These are phyloP conservation scores for Leccinum imitatum DNA, from an alignment of 768 basidiomycete genomes.

Conservation along the genomic window DNA sequence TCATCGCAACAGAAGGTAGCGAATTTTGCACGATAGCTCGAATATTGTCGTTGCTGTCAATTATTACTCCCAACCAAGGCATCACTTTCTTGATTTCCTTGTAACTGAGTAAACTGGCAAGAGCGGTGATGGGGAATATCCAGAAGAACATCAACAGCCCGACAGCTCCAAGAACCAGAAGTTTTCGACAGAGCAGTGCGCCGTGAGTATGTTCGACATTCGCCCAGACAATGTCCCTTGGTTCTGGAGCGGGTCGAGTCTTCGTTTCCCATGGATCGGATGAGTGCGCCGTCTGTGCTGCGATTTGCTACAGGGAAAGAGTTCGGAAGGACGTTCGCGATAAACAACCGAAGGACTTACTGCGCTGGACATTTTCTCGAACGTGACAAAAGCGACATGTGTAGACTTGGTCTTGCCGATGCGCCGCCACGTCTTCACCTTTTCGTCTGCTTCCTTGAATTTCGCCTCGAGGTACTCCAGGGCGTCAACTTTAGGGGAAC, in stretches of 20 bases:
- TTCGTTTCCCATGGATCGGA: constrained; percentile 62
- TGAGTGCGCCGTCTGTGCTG: constrained; percentile 79
- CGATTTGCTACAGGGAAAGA: constrained; percentile 66
- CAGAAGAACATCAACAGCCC: constrained; percentile 82
- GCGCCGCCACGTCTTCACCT: constrained; percentile 71
- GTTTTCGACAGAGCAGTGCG: constrained; percentile 61
- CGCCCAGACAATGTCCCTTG: constrained; percentile 93
- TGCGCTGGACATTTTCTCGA: constrained; percentile 92
- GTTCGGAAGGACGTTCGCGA: neutral
- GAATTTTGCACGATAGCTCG: constrained; percentile 93
- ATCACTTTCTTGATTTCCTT: constrained; percentile 87
- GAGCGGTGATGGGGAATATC: constrained; percentile 85
- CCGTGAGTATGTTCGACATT: constrained; percentile 72
- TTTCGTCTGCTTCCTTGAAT: constrained; percentile 82
- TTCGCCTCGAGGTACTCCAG: constrained; percentile 81
- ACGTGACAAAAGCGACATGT: constrained; percentile 90
- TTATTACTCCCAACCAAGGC: constrained; percentile 85
- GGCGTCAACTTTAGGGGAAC: constrained; percentile 78
- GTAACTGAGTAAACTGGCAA: constrained; percentile 88
- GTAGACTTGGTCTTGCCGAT: constrained; percentile 78
- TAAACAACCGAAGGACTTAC: constrained; percentile 43
- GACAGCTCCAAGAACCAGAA: constrained; percentile 70
- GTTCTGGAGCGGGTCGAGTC: constrained; percentile 85
- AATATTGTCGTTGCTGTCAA: constrained; percentile 78
- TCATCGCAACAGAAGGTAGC: constrained; percentile 87